phyloP scores from a whole-genome alignment of 1,284 basidiomycete species.

The Anthracocystis panici-leucophaei region DNA sequence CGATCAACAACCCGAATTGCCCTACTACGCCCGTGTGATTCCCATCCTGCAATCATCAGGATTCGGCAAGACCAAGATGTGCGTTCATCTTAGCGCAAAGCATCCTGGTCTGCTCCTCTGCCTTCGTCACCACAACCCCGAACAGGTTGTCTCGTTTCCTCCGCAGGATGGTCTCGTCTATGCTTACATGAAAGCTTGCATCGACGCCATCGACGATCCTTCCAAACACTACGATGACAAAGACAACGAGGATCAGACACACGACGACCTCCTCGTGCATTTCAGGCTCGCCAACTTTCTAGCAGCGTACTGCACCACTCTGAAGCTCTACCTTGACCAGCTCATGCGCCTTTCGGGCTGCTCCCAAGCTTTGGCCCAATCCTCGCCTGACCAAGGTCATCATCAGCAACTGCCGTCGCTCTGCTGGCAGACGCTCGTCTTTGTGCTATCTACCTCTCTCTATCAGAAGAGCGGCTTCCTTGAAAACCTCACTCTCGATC shows the following conservation, averaged over 20 bases:
- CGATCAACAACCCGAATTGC: background rate
- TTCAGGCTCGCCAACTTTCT: slow-evolving; percentile 3
- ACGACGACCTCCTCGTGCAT: background rate
- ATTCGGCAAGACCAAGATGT: slow-evolving; percentile 3
- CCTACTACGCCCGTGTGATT: background rate
- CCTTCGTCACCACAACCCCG: background rate
- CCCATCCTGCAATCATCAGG: slow-evolving; percentile 4
- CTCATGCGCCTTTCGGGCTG: slow-evolving; percentile 1
- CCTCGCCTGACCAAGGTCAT: too few species aligned
- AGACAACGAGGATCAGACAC: background rate
- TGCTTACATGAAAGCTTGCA: background rate
- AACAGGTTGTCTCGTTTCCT: background rate
- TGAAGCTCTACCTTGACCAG: background rate
- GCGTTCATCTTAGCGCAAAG: background rate
- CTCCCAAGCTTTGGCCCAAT: background rate
- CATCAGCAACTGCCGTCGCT: too few species aligned
- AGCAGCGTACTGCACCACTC: background rate
- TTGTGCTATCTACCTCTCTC: background rate
- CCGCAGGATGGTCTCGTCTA: background rate
- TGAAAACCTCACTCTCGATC: background rate
- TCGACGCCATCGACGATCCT: too few species aligned
- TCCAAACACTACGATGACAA: background rate
- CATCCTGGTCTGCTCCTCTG: slow-evolving; percentile 2
- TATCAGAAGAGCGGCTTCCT: background rate
- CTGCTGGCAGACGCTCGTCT: slow-evolving; percentile 4